Base-by-base conservation (phyloP, 805 yeast genomes). In the Candida easanensis region DNA sequence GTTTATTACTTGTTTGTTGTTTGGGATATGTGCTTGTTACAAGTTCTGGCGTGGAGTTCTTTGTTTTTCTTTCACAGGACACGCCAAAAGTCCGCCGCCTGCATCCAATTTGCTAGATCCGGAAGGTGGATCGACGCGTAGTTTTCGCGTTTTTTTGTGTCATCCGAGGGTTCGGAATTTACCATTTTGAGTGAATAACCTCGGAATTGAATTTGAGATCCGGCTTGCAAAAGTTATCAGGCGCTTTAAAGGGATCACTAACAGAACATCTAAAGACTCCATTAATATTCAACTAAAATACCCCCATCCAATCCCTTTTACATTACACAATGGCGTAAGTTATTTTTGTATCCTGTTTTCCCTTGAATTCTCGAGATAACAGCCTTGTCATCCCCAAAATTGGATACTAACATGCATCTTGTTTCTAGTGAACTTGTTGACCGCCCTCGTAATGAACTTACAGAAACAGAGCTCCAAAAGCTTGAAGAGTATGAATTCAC, bases 401-500 rank as follows among this genome's bases (percentile, higher is more conserved):
- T 8, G 9, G 4, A 8, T 42, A 48, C 52, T 48, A 47, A 43
- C 47, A 27, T 10, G 2, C 16, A 19, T 46, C 33, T 16, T 23
- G 26, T 13, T 30, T 34, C 26, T 5, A 82, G 86, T 41, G 91
- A 84, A 40, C 70, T 84, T 33, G 66, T 79, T 41, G 84, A 84
- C 57, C 79, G 82, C 48, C 89, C 95, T 21, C 79, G 84, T 51
- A 74, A 86, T 5, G 97, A 90, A 57, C 73, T 91, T 38, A 78
- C 89, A 9, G 88, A 84, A 51, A 74, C 75, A 17, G 97, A 93
- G 60, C 76, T 88, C 23, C 82, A 79, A 40, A 82, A 79, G 53
- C 70, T 90, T 26, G 98, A 91, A 62, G 96, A 90, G 59, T 88
- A 82, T 59, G 97, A 91, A 62, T 86, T 88, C 57, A 73, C 77